These are phyloP conservation scores for Pythium oligandrum DNA, from an alignment of 352 stramenopile genomes.

Conservation along the genomic window DNA sequence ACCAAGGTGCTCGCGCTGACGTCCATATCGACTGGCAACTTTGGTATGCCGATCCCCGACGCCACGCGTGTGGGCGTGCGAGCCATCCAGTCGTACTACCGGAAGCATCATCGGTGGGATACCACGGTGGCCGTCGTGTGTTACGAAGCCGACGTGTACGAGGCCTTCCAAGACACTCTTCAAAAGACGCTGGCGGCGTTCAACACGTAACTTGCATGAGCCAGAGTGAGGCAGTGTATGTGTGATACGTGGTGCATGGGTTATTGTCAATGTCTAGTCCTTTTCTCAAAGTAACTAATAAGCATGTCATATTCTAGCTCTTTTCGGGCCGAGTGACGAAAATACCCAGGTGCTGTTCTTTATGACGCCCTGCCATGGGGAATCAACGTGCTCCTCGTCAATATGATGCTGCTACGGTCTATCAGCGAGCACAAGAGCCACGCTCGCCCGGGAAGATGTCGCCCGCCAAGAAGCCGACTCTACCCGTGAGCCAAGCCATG, in stretches of 20 bases:
- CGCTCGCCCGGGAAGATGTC: too few species aligned
- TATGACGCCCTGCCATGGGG: too few species aligned
- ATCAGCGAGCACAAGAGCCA: too few species aligned
- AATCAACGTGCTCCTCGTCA: too few species aligned
- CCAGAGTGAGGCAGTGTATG: background rate
- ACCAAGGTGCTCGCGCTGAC: constrained; percentile 45
- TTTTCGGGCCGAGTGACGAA: too few species aligned
- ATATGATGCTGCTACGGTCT: too few species aligned
- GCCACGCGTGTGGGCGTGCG: constrained; percentile 18
- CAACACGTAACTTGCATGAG: constrained; percentile 2
- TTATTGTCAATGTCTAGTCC: too few species aligned
- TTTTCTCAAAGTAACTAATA: too few species aligned
- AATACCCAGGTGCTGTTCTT: too few species aligned
- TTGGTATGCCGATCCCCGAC: constrained; percentile 25
- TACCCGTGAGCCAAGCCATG: constrained; percentile 4
- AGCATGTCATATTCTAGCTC: too few species aligned
- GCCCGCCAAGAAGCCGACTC: background rate
- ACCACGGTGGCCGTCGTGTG: constrained; percentile 15
- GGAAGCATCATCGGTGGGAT: constrained; percentile 10
- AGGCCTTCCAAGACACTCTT: constrained; percentile 10
- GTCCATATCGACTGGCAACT: constrained; percentile 67
- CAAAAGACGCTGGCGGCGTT: constrained; percentile 6
- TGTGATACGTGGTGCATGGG: background rate
- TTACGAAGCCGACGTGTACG: constrained; percentile 12
- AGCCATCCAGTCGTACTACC: constrained; percentile 17